Percentiles rank a stretch among this genome's conserved stretches.
phyloP scores from a whole-genome alignment of 441 rosid species.

The Syzygium malaccense region DNA sequence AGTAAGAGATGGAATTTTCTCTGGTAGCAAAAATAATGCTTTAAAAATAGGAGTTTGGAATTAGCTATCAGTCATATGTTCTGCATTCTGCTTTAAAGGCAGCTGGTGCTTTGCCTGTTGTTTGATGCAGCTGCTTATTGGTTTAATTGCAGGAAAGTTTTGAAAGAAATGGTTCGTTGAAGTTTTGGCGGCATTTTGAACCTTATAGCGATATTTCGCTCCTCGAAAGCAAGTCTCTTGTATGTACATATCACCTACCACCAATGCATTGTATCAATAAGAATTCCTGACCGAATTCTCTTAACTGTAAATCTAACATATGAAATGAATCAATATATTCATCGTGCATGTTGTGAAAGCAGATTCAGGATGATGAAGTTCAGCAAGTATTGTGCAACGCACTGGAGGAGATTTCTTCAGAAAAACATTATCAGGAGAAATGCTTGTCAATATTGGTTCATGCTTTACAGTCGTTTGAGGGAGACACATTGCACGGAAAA shows the following conservation, averaged over 20 bases:
- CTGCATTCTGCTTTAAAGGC: background rate
- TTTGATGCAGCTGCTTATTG: background rate
- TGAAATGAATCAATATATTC: background rate
- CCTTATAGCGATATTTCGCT: slow-evolving; percentile 24
- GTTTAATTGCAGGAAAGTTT: slow-evolving; percentile 45
- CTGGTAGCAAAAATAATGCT: background rate
- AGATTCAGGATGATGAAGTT: slow-evolving; percentile 51
- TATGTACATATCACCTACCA: slow-evolving; percentile 17
- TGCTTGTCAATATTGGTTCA: slow-evolving; percentile 50
- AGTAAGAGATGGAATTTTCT: background rate
- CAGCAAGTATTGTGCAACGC: slow-evolving; percentile 57
- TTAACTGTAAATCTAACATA: background rate
- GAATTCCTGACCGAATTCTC: background rate
- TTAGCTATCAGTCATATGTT: background rate
- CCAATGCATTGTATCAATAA: background rate
- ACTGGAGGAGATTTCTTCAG: slow-evolving; percentile 52
- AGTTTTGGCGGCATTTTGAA: slow-evolving; percentile 78
- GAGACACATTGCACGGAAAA: slow-evolving; percentile 16
- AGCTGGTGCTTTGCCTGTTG: background rate
- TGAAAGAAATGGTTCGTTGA: slow-evolving; percentile 43
- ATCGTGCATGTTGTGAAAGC: background rate
- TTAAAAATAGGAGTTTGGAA: background rate
- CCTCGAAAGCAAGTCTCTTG: slow-evolving; percentile 20
- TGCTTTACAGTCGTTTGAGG: slow-evolving; percentile 49
- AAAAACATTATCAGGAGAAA: slow-evolving; percentile 63